Evolutionary conservation across 495 filamentous ascomycete genomes (phyloP).

Genomic region (Lichenothelia convexa): DNA sequence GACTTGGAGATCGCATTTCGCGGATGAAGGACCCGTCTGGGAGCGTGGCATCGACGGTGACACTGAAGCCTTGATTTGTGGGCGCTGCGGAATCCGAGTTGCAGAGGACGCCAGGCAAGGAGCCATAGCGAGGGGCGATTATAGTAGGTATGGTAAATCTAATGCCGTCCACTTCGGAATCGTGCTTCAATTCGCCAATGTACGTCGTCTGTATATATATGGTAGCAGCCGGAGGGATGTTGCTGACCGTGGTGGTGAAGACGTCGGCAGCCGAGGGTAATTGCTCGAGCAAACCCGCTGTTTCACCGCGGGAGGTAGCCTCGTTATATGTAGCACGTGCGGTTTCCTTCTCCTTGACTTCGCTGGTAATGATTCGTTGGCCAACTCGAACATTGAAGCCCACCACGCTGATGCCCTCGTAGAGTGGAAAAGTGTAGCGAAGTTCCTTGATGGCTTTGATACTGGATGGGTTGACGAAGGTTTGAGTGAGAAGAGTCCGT

Average conservation of each 20-base stretch:
- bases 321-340: slow-evolving; percentile 35
- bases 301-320: slow-evolving; percentile 36
- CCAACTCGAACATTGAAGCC: slow-evolving; percentile 39
- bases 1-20: slow-evolving; percentile 43
- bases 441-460: slow-evolving; percentile 29
- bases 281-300: slow-evolving; percentile 44
- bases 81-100: slow-evolving; percentile 6
- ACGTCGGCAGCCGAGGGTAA: slow-evolving; percentile 37
- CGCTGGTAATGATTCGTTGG: slow-evolving; percentile 30
- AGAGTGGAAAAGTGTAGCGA: slow-evolving; percentile 48
- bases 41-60: slow-evolving; percentile 43
- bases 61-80: slow-evolving; percentile 28
- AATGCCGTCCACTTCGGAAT: slow-evolving; percentile 40
- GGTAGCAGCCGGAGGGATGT: slow-evolving; percentile 34
- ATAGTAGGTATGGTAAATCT: slow-evolving; percentile 44
- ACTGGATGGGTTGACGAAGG: slow-evolving; percentile 37
- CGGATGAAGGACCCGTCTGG: slow-evolving; percentile 34
- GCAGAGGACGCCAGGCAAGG: slow-evolving; percentile 18
- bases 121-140: slow-evolving; percentile 45
- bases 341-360: slow-evolving; percentile 41
- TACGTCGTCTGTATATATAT: slow-evolving; percentile 43
- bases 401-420: slow-evolving; percentile 47
- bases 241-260: slow-evolving; percentile 45
- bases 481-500: slow-evolving; percentile 40
- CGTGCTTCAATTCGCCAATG: slow-evolving; percentile 48